These are phyloP conservation scores for Stereum hirsutum DNA, from an alignment of 1,284 basidiomycete genomes.

Conservation along the genomic window DNA sequence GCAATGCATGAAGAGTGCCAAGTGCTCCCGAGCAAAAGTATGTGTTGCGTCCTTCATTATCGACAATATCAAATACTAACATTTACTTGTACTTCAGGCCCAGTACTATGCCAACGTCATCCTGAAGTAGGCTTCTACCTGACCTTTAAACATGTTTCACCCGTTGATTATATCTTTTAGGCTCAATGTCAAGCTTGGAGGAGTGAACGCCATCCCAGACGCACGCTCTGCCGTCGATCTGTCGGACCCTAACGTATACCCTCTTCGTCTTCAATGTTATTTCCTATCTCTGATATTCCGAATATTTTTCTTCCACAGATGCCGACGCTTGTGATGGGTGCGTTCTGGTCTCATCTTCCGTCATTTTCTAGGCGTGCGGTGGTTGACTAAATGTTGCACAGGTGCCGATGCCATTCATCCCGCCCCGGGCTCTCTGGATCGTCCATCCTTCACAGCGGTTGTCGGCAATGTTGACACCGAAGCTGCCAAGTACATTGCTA, in stretches of 20 bases:
- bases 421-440: slow-evolving; percentile 61
- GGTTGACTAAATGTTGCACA: slow-evolving; percentile 12
- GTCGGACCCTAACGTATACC: slow-evolving; percentile 51
- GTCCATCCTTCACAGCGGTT: slow-evolving; percentile 68
- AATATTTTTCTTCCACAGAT: too few relatives aligned
- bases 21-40: slow-evolving; percentile 51
- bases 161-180: slow-evolving; percentile 24
- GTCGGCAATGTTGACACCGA: slow-evolving; percentile 68
- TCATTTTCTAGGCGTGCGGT: background rate
- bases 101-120: slow-evolving; percentile 76
- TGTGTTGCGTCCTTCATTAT: too few relatives aligned
- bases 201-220: slow-evolving; percentile 67
- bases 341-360: slow-evolving; percentile 8
- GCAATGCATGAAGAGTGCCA: slow-evolving; percentile 59
- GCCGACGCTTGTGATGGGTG: slow-evolving; percentile 74
- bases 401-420: slow-evolving; percentile 77
- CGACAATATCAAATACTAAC: too few relatives aligned
- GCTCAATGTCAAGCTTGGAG: slow-evolving; percentile 75
- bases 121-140: slow-evolving; percentile 51
- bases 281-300: too few relatives aligned
- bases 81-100: too few relatives aligned
- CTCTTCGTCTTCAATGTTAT: too few relatives aligned
- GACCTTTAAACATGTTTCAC: background rate
- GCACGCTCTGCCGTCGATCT: slow-evolving; percentile 48
- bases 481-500: slow-evolving; percentile 43